phyloP scores from a whole-genome alignment of 139 green algal species.

The Chlorella ohadii region DNA sequence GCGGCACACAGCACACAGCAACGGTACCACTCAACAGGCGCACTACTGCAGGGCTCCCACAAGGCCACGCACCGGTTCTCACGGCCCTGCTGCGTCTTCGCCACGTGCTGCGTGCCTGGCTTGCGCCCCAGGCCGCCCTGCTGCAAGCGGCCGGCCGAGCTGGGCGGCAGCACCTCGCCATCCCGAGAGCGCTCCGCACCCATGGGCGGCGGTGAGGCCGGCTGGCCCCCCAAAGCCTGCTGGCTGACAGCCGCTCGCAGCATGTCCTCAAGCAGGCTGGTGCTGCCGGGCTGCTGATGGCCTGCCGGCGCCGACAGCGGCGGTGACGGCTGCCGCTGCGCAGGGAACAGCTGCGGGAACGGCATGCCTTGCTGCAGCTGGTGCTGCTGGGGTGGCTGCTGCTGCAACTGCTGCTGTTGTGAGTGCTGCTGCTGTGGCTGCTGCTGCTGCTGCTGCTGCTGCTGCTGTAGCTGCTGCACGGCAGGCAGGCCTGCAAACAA shows the following conservation, averaged over 20 bases:
- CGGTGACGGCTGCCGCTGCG: neutral
- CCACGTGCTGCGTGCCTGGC: neutral
- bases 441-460: slow-evolving; percentile 12
- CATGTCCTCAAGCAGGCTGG: neutral
- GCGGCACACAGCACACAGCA: neutral
- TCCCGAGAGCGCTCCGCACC: too few relatives aligned
- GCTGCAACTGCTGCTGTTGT: neutral
- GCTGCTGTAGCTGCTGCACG: slow-evolving; percentile 25
- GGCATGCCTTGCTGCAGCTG: neutral
- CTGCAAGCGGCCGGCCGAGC: too few relatives aligned
- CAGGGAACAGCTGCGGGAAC: neutral
- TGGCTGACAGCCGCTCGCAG: neutral
- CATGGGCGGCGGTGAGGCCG: neutral
- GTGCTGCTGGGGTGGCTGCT: neutral
- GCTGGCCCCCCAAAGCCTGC: neutral
- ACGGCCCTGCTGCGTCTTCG: neutral
- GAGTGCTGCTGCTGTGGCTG: neutral
- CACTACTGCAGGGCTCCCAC: too few relatives aligned
- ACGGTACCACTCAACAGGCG: too few relatives aligned
- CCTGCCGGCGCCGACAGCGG: neutral
- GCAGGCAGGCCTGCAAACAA: slow-evolving; percentile 10
- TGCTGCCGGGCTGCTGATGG: neutral
- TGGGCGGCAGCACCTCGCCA: too few relatives aligned
- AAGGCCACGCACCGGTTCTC: slow-evolving; percentile 18
- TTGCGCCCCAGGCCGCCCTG: neutral